A percentile compares a stretch with the other conserved stretches of the same genome.
phyloP scores from a whole-genome alignment of 2,329 filamentous ascomycete species.

The Rosellinia necatrix region DNA sequence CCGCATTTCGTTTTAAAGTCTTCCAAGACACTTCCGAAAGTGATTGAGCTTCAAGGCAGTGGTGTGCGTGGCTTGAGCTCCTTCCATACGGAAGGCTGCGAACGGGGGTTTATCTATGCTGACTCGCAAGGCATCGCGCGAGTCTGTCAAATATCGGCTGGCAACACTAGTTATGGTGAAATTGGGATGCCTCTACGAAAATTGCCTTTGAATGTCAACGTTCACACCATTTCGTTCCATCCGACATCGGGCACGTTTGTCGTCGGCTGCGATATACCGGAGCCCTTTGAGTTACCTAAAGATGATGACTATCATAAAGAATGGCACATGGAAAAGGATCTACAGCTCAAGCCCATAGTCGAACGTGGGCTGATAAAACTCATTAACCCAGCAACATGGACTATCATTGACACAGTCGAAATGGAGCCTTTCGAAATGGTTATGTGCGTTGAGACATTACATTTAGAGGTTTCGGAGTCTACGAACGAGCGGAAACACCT shows the following conservation, averaged over 20 bases:
- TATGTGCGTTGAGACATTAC: constrained; percentile 80
- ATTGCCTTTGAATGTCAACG: constrained; percentile 70
- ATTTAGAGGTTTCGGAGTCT: constrained; percentile 87
- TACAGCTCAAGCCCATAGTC: constrained; percentile 65
- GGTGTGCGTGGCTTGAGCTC: constrained; percentile 73
- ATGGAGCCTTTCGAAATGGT: constrained; percentile 78
- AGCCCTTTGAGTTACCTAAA: constrained; percentile 81
- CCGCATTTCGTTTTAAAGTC: constrained; percentile 85
- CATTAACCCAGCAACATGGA: constrained; percentile 76
- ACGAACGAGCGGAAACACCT: constrained; percentile 85
- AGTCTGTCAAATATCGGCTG: constrained; percentile 70
- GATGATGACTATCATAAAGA: constrained; percentile 84
- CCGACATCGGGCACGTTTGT: constrained; percentile 75
- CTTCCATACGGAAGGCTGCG: constrained; percentile 78
- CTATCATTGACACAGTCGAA: constrained; percentile 74
- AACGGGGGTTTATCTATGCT: constrained; percentile 82
- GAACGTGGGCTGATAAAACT: constrained; percentile 78
- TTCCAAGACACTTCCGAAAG: constrained; percentile 73
- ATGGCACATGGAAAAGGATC: constrained; percentile 75
- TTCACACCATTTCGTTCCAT: constrained; percentile 78
- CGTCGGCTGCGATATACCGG: constrained; percentile 68
- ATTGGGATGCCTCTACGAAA: constrained; percentile 77
- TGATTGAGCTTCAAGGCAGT: constrained; percentile 72
- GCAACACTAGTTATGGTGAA: constrained; percentile 70
- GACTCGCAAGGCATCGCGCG: constrained; percentile 74